Conservation (phyloP, 2,329 filamentous ascomycete genomes). For the Rutstroemia sp. region DNA sequence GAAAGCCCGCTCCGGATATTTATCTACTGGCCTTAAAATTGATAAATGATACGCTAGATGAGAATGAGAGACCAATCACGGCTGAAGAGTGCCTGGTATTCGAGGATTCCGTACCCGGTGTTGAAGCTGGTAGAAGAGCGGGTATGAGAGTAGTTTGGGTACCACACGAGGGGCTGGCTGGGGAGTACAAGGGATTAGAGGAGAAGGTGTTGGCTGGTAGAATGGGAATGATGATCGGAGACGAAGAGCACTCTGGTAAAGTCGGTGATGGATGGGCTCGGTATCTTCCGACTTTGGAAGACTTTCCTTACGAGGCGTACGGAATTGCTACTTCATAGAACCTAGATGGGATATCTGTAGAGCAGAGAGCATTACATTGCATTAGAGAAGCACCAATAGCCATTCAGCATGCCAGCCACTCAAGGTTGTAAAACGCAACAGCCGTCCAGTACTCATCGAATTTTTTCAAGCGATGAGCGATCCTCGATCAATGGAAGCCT, state of each 20-base stretch:
- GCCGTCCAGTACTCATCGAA: no score
- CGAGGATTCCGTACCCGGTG: conserved; percentile 88
- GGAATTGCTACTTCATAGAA: conserved; percentile 35
- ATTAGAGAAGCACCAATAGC: no score
- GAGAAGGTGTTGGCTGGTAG: conserved; percentile 75
- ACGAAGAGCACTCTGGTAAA: conserved; percentile 51
- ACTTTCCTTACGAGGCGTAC: conserved; percentile 52
- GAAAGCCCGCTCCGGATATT: conserved; percentile 93
- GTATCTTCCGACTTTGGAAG: conserved; percentile 41
- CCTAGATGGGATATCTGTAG: no score
- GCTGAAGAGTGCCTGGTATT: conserved; percentile 93
- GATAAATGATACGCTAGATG: conserved; percentile 67
- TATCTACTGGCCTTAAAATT: conserved; percentile 79
- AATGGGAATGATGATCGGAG: conserved; percentile 43
- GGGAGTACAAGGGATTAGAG: conserved; percentile 71
- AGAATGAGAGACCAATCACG: conserved; percentile 55
- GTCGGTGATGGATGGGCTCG: conserved; percentile 54
- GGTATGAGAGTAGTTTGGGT: conserved; percentile 95
- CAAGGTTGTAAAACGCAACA: no score
- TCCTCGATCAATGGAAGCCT: no score
- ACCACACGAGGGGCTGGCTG: conserved; percentile 71
- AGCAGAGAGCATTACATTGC: no score
- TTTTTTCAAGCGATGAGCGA: no score
- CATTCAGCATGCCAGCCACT: no score
- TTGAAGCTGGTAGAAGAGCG: conserved; percentile 82